Conservation (phyloP, 1,284 basidiomycete genomes). For the Ustilago cynodontis region DNA sequence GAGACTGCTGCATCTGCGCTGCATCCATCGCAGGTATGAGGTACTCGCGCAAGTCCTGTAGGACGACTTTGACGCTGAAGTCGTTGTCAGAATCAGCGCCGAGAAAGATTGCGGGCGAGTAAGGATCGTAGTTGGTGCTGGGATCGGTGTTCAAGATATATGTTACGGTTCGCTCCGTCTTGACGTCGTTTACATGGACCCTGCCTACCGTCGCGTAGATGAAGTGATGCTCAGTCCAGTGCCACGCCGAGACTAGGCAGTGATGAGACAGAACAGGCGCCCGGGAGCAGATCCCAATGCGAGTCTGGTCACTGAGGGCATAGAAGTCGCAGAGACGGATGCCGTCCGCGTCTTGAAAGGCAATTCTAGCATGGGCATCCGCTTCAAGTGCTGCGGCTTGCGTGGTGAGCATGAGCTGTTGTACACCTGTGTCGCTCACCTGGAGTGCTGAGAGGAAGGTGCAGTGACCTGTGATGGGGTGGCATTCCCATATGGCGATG, state of each 20-base stretch:
- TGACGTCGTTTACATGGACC: constrained; percentile 15
- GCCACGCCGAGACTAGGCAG: constrained; percentile 27
- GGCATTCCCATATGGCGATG: constrained; percentile 34
- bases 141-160: constrained; percentile 7
- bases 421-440: constrained; percentile 29
- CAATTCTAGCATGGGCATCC: constrained; percentile 18
- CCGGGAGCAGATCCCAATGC: constrained; percentile 2
- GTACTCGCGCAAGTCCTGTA: constrained; percentile 41
- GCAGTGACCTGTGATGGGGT: constrained; percentile 21
- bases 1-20: neutral
- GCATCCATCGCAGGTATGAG: neutral
- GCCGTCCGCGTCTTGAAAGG: constrained; percentile 30
- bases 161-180: neutral
- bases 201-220: constrained; percentile 31
- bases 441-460: constrained; percentile 20
- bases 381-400: neutral
- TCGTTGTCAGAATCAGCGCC: neutral
- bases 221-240: constrained; percentile 28
- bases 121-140: constrained; percentile 24
- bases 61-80: constrained; percentile 5
- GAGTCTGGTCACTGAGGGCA: neutral
- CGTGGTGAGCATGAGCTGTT: constrained; percentile 19
- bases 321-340: constrained; percentile 20
- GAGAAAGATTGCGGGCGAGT: constrained; percentile 23
- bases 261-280: constrained; percentile 13